Base-by-base conservation (phyloP, 371 early-diverging fungal genomes). In the Mortierella sp. region DNA sequence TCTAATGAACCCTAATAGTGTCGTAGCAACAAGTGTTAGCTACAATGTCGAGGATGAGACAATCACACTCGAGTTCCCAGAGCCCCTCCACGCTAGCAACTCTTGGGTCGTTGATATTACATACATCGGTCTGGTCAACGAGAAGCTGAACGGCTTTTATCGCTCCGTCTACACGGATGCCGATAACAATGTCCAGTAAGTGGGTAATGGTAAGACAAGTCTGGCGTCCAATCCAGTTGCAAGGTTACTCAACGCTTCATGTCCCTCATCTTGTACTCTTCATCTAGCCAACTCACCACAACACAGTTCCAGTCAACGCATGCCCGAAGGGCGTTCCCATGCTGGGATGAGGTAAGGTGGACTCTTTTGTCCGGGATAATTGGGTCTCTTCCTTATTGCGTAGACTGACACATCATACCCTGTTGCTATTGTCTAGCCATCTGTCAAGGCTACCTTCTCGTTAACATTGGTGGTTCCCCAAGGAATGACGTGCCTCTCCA, bases 251-350 rank as follows among this genome's bases (percentile, higher is more conserved):
- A 25, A 12, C n/a, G 31, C n/a, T 27, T 6, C 27, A 25, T 2
- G 17, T 25, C 2, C 16, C n/a, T 25, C 27, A n/a, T n/a, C n/a
- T n/a, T 29, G 21, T 29, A 13, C 31, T 9, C 40, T 2, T 34
- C 43, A 17, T 39, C 27, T 44, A 72, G 73, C 22, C 73, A 72
- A 62, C 29, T 95, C 80, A 92, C 89, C 9, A 90, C 88, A 16
- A 97, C 97, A 1, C 97, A 98, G 72, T 97, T 96, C 83, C 95
- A 96, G 79, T 86, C 98, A 4, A 94, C 96, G 17, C 90, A 92
- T 79, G 94, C 94, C 17, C 86, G 98, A 56, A 81, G 90, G 31
- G 93, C 91, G 7, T 93, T 98, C 72, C 98, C 99, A 5, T 97
- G 94, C 78, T 97, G 94, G 91, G 91, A 95, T 72, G 94, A 95